A percentile compares a stretch with the other conserved stretches of the same genome.
Conservation (phyloP, 2,329 filamentous ascomycete genomes). For the Capronia americana region DNA sequence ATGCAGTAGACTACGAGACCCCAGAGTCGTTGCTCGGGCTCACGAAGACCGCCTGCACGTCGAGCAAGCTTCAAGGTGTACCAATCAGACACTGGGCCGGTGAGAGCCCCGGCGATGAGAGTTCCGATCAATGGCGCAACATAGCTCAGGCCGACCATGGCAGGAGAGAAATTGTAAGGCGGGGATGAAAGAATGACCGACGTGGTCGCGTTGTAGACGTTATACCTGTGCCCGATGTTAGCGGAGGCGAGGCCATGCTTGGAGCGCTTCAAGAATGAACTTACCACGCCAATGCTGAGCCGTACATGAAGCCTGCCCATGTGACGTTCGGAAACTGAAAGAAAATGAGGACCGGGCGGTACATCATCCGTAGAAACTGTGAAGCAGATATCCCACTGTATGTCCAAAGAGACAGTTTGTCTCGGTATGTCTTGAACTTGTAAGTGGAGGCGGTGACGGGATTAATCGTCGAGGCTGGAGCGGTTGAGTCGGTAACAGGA, state of each 20-base stretch:
- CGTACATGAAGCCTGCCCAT: no score
- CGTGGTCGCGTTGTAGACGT: constrained; percentile 40
- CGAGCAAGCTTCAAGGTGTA: constrained; percentile 35
- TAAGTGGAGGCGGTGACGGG: neutral
- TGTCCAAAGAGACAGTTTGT: constrained; percentile 29
- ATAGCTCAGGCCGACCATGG: constrained; percentile 42
- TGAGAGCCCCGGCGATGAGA: constrained; percentile 33
- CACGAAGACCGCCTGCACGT: constrained; percentile 36
- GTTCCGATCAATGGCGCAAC: constrained; percentile 41
- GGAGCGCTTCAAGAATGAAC: constrained; percentile 36
- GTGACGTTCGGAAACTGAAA: no score
- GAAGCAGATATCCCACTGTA: constrained; percentile 18
- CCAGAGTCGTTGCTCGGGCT: constrained; percentile 41
- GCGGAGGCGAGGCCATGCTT: constrained; percentile 45
- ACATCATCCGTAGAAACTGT: neutral
- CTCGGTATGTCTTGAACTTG: constrained; percentile 23
- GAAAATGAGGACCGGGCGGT: no score
- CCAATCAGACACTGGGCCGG: constrained; percentile 38
- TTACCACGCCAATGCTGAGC: neutral
- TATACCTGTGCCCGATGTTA: constrained; percentile 43
- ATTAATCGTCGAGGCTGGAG: neutral
- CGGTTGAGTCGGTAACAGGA: neutral
- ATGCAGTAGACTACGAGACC: constrained; percentile 41
- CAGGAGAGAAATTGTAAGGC: constrained; percentile 43
- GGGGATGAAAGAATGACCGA: constrained; percentile 42